Evolutionary conservation across 108 stramenopile species (phyloP).

Genomic region (Stephanodiscus minutulus): DNA sequence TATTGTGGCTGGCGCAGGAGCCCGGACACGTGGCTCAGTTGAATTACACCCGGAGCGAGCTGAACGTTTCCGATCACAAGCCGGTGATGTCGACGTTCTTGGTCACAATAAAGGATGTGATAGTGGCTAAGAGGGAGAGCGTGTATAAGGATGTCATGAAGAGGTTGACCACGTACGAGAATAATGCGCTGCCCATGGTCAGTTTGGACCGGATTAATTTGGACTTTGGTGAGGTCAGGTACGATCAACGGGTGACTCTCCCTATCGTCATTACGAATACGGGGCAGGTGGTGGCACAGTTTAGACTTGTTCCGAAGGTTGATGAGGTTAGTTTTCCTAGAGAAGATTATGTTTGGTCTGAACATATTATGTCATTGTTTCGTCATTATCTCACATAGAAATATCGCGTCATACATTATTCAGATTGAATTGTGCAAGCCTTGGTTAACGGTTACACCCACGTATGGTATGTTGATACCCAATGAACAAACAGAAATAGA

Average conservation of each 20-base stretch:
- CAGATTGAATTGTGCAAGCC: constrained; percentile 80
- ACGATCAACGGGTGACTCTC: constrained; percentile 65
- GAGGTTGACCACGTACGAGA: constrained; percentile 82
- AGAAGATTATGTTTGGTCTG: background rate
- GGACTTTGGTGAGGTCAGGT: constrained; percentile 81
- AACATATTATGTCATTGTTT: background rate
- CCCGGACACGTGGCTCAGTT: constrained; percentile 79
- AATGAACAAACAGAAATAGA: constrained; percentile 80
- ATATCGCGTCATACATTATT: constrained; percentile 6
- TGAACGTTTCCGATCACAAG: constrained; percentile 96
- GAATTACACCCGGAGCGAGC: constrained; percentile 83
- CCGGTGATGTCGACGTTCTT: constrained; percentile 91
- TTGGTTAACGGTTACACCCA: constrained; percentile 89
- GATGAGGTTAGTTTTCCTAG: constrained; percentile 77
- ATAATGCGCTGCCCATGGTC: constrained; percentile 85
- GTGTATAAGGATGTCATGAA: constrained; percentile 85
- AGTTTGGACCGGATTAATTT: constrained; percentile 72
- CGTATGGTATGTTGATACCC: constrained; percentile 93
- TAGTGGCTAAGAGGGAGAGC: constrained; percentile 59
- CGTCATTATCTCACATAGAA: background rate
- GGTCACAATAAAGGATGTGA: constrained; percentile 83
- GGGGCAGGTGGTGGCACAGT: constrained; percentile 87
- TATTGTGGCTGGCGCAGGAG: constrained; percentile 93
- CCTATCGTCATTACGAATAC: constrained; percentile 85
- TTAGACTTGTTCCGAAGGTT: constrained; percentile 91